Evolutionary conservation across 2,329 filamentous ascomycete species (phyloP).

Genomic region (Xylogone sp.): DNA sequence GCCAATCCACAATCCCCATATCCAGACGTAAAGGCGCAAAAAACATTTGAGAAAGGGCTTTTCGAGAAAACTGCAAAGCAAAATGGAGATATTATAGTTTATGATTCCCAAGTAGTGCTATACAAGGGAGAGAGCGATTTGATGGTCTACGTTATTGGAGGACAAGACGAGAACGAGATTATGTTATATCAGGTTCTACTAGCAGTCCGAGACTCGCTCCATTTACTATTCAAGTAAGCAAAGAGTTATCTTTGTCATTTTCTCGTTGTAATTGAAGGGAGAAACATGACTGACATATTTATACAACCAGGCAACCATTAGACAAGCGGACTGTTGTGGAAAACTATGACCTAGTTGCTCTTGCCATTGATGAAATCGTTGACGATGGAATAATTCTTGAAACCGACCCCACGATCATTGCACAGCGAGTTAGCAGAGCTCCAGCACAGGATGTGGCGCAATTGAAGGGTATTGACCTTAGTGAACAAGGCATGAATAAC

Average conservation of each 20-base stretch:
- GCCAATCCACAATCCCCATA: constrained; percentile 67
- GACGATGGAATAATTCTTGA: constrained; percentile 97
- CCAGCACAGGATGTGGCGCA: constrained; percentile 84
- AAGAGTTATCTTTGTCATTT: not conserved
- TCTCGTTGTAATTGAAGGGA: not conserved
- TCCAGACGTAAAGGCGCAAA: constrained; percentile 86
- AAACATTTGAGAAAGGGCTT: constrained; percentile 93
- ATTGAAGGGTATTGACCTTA: constrained; percentile 90
- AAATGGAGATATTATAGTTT: constrained; percentile 92
- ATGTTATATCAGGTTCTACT: constrained; percentile 92
- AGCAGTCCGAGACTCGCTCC: constrained; percentile 83
- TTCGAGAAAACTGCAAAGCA: constrained; percentile 96
- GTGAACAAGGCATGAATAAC: constrained; percentile 93
- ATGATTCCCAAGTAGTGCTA: constrained; percentile 92
- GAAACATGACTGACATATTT: not conserved
- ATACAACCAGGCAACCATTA: constrained; percentile 70
- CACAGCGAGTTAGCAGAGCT: constrained; percentile 86
- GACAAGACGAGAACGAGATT: constrained; percentile 93
- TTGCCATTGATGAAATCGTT: constrained; percentile 92
- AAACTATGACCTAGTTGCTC: constrained; percentile 94
- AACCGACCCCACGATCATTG: constrained; percentile 91
- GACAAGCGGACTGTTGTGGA: constrained; percentile 98
- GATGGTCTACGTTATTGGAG: constrained; percentile 91
- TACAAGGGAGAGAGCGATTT: constrained; percentile 99
- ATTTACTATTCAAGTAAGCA: constrained; percentile 84